These are phyloP conservation scores for Circinella umbellata DNA, from an alignment of 371 early-diverging fungal species.

Conservation along the genomic window DNA sequence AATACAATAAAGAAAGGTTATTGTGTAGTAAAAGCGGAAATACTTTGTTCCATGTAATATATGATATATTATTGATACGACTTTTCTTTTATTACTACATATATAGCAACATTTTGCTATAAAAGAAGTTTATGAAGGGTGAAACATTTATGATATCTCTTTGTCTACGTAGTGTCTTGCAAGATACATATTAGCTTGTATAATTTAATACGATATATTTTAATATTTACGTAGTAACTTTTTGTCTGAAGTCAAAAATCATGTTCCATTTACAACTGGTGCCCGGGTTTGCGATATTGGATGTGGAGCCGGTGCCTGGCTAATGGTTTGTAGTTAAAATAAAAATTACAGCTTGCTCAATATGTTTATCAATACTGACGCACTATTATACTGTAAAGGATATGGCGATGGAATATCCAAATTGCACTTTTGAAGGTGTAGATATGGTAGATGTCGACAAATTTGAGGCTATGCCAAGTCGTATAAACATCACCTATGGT, in stretches of 20 bases:
- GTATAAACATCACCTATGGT: background rate
- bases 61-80: no score
- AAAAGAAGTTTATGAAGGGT: constrained; percentile 23
- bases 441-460: background rate
- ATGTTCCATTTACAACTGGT: background rate
- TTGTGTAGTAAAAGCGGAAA: no score
- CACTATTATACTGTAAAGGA: background rate
- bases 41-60: no score
- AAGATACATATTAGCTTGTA: background rate
- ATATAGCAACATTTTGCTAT: constrained; percentile 44
- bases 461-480: background rate
- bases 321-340: constrained; percentile 20
- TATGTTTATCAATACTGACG: no score
- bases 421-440: background rate
- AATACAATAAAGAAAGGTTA: background rate
- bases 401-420: constrained; percentile 3
- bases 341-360: no score
- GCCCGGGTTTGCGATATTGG: constrained; percentile 26
- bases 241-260: background rate
- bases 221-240: background rate
- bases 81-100: background rate
- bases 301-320: constrained; percentile 32
- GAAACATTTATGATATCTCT: background rate
- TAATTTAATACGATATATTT: background rate
- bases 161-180: background rate